Evolutionary conservation across 768 basidiomycete genomes (phyloP).

Genomic region (Mycena sanguinolenta): DNA sequence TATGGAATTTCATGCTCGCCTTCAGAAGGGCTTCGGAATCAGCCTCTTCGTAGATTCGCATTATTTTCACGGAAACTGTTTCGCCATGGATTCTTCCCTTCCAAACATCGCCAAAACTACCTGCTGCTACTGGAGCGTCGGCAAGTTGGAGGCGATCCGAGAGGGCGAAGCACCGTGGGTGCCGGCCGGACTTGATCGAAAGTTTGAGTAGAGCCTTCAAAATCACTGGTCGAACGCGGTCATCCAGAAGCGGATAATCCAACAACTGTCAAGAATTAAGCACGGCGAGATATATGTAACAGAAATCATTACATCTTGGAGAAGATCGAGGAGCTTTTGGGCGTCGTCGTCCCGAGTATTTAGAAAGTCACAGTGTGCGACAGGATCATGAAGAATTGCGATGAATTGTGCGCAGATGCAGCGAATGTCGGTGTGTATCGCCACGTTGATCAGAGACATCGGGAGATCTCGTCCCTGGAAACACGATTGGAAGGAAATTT

Average conservation of each 20-base stretch:
- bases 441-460: constrained; percentile 26
- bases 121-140: constrained; percentile 21
- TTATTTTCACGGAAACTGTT: constrained; percentile 34
- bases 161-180: constrained; percentile 31
- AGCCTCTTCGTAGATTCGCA: constrained; percentile 33
- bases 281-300: neutral
- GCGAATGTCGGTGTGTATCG: constrained; percentile 32
- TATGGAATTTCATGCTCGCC: neutral
- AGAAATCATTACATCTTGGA: constrained; percentile 35
- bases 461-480: constrained; percentile 24
- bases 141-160: constrained; percentile 27
- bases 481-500: neutral
- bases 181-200: constrained; percentile 16
- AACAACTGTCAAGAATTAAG: constrained; percentile 22
- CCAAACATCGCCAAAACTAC: constrained; percentile 35
- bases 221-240: constrained; percentile 29
- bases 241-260: constrained; percentile 34
- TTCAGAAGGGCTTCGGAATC: constrained; percentile 29
- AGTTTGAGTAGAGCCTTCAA: constrained; percentile 32
- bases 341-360: constrained; percentile 26
- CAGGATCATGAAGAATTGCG: constrained; percentile 12
- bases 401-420: constrained; percentile 32
- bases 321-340: constrained; percentile 38
- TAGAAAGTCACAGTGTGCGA: constrained; percentile 21
- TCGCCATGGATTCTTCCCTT: constrained; percentile 28